Evolutionary conservation across 2,329 filamentous ascomycete species (phyloP).

Genomic region (Cyphellophora attinorum): DNA sequence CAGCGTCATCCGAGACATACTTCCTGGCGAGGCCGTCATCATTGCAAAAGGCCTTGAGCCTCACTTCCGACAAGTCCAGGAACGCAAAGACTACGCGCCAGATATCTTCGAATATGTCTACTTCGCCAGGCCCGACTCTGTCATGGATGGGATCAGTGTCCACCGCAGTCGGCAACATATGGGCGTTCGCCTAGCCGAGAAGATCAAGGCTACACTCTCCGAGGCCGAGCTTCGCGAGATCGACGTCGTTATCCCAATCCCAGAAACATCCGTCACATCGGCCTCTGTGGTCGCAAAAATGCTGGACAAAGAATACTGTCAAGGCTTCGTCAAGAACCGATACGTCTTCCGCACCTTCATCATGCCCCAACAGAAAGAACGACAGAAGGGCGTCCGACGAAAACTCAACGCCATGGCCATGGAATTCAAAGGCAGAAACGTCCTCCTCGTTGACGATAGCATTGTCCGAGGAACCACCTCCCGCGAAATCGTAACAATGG

Average conservation of each 20-base stretch:
- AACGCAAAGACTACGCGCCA: slow-evolving; percentile 61
- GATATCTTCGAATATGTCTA: slow-evolving; percentile 88
- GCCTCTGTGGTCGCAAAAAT: slow-evolving; percentile 66
- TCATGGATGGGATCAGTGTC: slow-evolving; percentile 82
- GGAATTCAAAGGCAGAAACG: slow-evolving; percentile 72
- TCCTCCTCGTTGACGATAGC: slow-evolving; percentile 80
- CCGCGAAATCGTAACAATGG: slow-evolving; percentile 73
- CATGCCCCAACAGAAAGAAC: slow-evolving; percentile 69
- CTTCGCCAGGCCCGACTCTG: slow-evolving; percentile 70
- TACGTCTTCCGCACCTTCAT: slow-evolving; percentile 86
- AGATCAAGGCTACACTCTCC: slow-evolving; percentile 58
- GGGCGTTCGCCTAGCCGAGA: slow-evolving; percentile 71
- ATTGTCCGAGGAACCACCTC: slow-evolving; percentile 81
- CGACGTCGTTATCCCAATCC: slow-evolving; percentile 72
- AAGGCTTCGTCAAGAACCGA: slow-evolving; percentile 81
- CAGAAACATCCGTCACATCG: slow-evolving; percentile 73
- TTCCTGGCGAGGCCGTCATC: slow-evolving; percentile 77
- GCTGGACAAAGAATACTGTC: slow-evolving; percentile 66
- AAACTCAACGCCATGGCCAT: slow-evolving; percentile 81
- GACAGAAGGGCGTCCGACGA: slow-evolving; percentile 77
- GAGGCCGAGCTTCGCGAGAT: slow-evolving; percentile 64
- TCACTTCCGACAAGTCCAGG: slow-evolving; percentile 64
- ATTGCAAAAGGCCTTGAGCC: slow-evolving; percentile 68
- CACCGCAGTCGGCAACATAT: slow-evolving; percentile 77
- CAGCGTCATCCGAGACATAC: slow-evolving; percentile 62